These are phyloP conservation scores for Filobasidium floriforme DNA, from an alignment of 768 basidiomycete genomes.

Conservation along the genomic window DNA sequence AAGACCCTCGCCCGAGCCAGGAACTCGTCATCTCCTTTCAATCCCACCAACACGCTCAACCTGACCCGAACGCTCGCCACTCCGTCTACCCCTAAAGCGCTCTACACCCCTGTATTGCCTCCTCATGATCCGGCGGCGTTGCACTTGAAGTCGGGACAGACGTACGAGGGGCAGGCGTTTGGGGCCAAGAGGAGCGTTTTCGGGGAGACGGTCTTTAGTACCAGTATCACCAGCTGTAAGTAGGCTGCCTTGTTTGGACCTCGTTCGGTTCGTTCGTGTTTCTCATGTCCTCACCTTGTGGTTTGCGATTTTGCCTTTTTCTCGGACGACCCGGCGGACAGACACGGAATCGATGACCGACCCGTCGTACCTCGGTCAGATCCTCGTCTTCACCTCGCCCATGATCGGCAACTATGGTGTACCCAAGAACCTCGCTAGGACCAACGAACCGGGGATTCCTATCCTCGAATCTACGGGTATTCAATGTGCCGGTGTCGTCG, in stretches of 20 bases:
- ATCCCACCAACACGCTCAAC: neutral
- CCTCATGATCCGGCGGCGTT: constrained; percentile 62
- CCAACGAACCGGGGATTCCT: constrained; percentile 56
- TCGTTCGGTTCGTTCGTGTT: constrained; percentile 22
- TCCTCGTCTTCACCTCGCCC: constrained; percentile 96
- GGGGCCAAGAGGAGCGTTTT: constrained; percentile 77
- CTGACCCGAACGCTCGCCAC: constrained; percentile 32
- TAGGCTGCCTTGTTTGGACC: constrained; percentile 23
- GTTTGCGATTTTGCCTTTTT: neutral
- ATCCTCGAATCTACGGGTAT: constrained; percentile 80
- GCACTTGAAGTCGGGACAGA: constrained; percentile 89
- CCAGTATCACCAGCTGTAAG: constrained; percentile 94
- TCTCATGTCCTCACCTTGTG: neutral
- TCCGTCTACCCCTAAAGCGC: constrained; percentile 22
- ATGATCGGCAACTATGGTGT: constrained; percentile 99
- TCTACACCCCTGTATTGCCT: constrained; percentile 37
- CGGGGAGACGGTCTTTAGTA: constrained; percentile 98
- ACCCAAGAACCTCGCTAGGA: constrained; percentile 58
- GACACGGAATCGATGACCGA: constrained; percentile 99
- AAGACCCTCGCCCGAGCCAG: constrained; percentile 10
- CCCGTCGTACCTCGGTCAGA: constrained; percentile 95
- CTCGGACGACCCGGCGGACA: constrained; percentile 40
- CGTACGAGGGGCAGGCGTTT: constrained; percentile 80
- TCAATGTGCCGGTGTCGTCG: constrained; percentile 85
- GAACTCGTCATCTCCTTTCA: neutral